Evolutionary conservation across 1,284 basidiomycete species (phyloP).

Genomic region (Ceratobasidium sp.): DNA sequence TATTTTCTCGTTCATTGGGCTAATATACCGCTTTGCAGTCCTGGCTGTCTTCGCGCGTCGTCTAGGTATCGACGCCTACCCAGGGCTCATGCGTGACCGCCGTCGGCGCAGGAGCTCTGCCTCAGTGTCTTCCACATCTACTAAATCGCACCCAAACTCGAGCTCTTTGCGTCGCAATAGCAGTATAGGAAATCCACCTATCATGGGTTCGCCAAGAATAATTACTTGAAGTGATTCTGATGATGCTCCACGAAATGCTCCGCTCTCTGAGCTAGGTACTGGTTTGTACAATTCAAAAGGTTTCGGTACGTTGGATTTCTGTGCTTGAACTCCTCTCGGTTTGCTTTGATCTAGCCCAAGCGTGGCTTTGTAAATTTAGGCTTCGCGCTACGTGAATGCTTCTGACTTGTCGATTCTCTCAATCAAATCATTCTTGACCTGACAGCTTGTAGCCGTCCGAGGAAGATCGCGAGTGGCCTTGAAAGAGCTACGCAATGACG

Average conservation of each 20-base stretch:
- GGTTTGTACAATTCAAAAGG: no score
- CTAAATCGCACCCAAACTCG: conserved; percentile 39
- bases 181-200: conserved; percentile 25
- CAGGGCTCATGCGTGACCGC: conserved; percentile 43
- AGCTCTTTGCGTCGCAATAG: conserved; percentile 42
- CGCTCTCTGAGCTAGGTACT: no score
- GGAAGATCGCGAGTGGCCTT: no score
- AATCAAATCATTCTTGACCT: no score
- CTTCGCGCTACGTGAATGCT: no score
- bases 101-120: conserved; percentile 42
- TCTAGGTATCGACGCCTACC: conserved; percentile 42
- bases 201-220: conserved; percentile 25
- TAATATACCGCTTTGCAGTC: conserved; percentile 13
- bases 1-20: not conserved
- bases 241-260: not conserved
- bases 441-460: no score
- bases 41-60: conserved; percentile 41
- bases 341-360: no score
- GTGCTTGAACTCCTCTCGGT: no score
- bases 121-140: conserved; percentile 40
- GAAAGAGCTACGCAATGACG: no score
- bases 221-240: conserved; percentile 1
- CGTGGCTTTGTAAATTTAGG: no score
- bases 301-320: no score
- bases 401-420: no score